Percentiles rank a stretch among this genome's conserved stretches.
phyloP scores from a whole-genome alignment of 148 eudicot species.

The Chenopodium formosanum region DNA sequence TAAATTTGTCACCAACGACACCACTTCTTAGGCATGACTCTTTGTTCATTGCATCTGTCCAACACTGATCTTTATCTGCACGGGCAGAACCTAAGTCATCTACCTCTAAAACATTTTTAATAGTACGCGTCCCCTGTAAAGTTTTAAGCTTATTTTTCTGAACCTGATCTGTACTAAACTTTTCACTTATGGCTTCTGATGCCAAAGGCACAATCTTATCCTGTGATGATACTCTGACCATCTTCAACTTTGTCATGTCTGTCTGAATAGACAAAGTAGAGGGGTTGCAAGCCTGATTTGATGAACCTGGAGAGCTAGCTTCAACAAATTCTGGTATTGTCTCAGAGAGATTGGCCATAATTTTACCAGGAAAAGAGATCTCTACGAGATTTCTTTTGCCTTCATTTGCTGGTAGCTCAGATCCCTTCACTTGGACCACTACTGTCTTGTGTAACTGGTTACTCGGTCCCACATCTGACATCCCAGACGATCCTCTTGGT shows the following conservation, averaged over 20 bases:
- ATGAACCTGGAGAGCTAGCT: constrained; percentile 19
- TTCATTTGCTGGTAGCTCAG: constrained; percentile 29
- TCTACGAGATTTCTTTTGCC: constrained; percentile 41
- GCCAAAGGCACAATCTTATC: constrained; percentile 41
- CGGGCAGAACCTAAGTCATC: constrained; percentile 37
- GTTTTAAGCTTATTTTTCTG: constrained; percentile 37
- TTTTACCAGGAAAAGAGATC: constrained; percentile 49
- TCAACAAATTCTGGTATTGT: constrained; percentile 26
- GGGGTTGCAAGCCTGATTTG: constrained; percentile 25
- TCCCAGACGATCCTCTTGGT: constrained; percentile 37
- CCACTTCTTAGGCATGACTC: constrained; percentile 26
- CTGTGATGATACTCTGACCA: constrained; percentile 28
- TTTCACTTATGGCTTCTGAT: constrained; percentile 21
- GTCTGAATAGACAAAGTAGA: constrained; percentile 17
- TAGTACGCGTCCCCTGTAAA: constrained; percentile 23
- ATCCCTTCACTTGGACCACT: constrained; percentile 36
- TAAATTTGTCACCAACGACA: constrained; percentile 18
- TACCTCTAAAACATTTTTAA: constrained; percentile 34
- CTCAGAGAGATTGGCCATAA: constrained; percentile 36
- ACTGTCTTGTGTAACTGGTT: constrained; percentile 39
- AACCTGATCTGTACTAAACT: constrained; percentile 22
- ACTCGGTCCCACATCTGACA: constrained; percentile 43
- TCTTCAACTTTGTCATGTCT: constrained; percentile 20
- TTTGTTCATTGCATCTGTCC: constrained; percentile 19
- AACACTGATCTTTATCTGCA: constrained; percentile 28